A percentile compares a stretch with the other conserved stretches of the same genome.
phyloP scores from a whole-genome alignment of 768 basidiomycete species.

The Lactarius pseudohatsudake region DNA sequence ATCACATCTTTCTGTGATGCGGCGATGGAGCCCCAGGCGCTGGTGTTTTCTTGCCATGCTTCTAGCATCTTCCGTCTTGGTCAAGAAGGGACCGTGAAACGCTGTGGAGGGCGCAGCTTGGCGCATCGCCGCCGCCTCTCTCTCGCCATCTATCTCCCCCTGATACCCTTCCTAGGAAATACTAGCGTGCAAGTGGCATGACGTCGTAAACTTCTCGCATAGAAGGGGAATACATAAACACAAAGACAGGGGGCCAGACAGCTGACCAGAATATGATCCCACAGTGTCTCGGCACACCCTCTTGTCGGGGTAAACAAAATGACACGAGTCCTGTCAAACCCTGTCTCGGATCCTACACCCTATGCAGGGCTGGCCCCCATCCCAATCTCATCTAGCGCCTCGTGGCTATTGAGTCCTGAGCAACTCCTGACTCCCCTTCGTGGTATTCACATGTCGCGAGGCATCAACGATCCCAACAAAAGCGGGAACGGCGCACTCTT shows the following conservation, averaged over 20 bases:
- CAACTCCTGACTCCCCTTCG: constrained; percentile 2
- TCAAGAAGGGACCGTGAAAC: constrained; percentile 10
- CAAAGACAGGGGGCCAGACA: background rate
- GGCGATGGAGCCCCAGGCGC: constrained; percentile 1
- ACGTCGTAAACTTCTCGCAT: background rate
- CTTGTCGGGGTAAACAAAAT: constrained; percentile 11
- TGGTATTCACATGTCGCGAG: constrained; percentile 22
- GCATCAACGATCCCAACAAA: constrained; percentile 5
- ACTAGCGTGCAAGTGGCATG: constrained; percentile 7
- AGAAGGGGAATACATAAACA: background rate
- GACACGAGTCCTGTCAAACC: constrained; percentile 11
- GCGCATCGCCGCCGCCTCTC: background rate
- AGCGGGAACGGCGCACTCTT: constrained; percentile 10
- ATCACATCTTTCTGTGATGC: constrained; percentile 18
- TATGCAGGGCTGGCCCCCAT: constrained; percentile 1
- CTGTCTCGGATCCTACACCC: background rate
- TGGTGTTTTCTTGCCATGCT: constrained; percentile 7
- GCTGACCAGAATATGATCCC: constrained; percentile 13
- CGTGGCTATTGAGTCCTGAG: constrained; percentile 14
- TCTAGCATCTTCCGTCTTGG: constrained; percentile 12
- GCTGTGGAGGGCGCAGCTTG: constrained; percentile 5
- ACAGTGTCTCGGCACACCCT: constrained; percentile 9
- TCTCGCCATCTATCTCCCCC: background rate
- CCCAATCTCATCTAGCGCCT: constrained; percentile 6
- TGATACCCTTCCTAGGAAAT: constrained; percentile 5